phyloP scores from a whole-genome alignment of 768 basidiomycete genomes.

The Pleurotus eryngii region DNA sequence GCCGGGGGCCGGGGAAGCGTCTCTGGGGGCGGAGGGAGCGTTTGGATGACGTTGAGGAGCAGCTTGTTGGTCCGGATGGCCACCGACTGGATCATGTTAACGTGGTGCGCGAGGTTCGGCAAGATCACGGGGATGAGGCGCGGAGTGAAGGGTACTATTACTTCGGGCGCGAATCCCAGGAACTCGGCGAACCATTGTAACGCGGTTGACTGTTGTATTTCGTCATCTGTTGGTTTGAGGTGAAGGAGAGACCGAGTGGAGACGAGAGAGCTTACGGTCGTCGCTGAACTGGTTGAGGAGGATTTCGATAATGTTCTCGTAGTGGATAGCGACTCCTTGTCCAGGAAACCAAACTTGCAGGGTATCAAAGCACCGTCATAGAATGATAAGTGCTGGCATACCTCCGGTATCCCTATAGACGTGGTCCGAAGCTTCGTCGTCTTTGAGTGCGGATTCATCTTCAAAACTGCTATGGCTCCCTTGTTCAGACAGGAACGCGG shows the following conservation, averaged over 20 bases:
- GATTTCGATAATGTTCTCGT: slow-evolving; percentile 90
- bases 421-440: slow-evolving; percentile 44
- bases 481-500: slow-evolving; percentile 53
- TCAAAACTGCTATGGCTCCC: slow-evolving; percentile 39
- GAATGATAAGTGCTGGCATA: slow-evolving; percentile 23
- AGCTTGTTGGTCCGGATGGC: slow-evolving; percentile 85
- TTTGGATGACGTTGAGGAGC: slow-evolving; percentile 82
- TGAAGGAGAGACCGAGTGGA: slow-evolving; percentile 1
- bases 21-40: slow-evolving; percentile 64
- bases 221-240: slow-evolving; percentile 60
- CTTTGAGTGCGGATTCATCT: slow-evolving; percentile 36
- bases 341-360: slow-evolving; percentile 82
- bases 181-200: slow-evolving; percentile 92
- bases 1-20: slow-evolving; percentile 17
- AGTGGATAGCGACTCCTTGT: slow-evolving; percentile 90
- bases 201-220: slow-evolving; percentile 94
- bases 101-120: slow-evolving; percentile 92
- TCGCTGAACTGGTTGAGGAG: slow-evolving; percentile 81
- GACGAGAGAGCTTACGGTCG: slow-evolving; percentile 58
- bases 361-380: slow-evolving; percentile 2
- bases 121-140: slow-evolving; percentile 90
- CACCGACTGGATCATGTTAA: slow-evolving; percentile 80
- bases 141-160: slow-evolving; percentile 93
- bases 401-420: slow-evolving; percentile 66
- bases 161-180: slow-evolving; percentile 81